A percentile compares a stretch with the other conserved stretches of the same genome.
These are phyloP conservation scores for Dothideomycetes sp. DNA, from an alignment of 2,329 filamentous ascomycete species.

Conservation along the genomic window DNA sequence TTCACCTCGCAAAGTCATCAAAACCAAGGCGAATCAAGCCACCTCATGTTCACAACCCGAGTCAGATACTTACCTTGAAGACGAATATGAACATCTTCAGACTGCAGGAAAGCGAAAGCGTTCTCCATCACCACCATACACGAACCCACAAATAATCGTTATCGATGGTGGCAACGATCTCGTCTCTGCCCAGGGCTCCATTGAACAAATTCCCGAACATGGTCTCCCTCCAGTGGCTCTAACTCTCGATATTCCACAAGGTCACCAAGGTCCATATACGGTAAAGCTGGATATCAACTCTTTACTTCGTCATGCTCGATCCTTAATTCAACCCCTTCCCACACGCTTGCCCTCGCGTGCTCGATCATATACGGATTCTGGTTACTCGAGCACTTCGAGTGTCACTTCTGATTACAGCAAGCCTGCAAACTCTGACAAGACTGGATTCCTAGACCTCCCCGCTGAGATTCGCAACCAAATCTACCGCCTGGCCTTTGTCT, in stretches of 20 bases:
- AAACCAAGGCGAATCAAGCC: neutral
- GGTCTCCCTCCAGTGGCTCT: slow-evolving; percentile 27
- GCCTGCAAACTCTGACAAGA: neutral
- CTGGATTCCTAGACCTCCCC: slow-evolving; percentile 31
- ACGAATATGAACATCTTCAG: slow-evolving; percentile 22
- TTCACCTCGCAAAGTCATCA: slow-evolving; percentile 1
- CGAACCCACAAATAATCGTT: slow-evolving; percentile 24
- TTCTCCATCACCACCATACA: slow-evolving; percentile 20
- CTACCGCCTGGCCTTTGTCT: slow-evolving; percentile 36
- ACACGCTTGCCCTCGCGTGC: neutral
- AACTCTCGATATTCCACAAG: slow-evolving; percentile 38
- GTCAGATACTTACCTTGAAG: slow-evolving; percentile 25
- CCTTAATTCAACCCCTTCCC: neutral
- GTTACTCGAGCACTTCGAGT: slow-evolving; percentile 8
- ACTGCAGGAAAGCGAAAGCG: slow-evolving; percentile 24
- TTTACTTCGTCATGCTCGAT: slow-evolving; percentile 3
- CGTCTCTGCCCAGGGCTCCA: slow-evolving; percentile 23
- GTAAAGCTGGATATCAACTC: slow-evolving; percentile 31
- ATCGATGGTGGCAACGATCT: slow-evolving; percentile 25
- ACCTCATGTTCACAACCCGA: slow-evolving; percentile 14
- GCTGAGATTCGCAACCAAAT: slow-evolving; percentile 40
- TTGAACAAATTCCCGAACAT: slow-evolving; percentile 17
- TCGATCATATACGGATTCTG: slow-evolving; percentile 2
- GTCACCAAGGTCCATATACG: slow-evolving; percentile 37
- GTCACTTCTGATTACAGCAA: slow-evolving; percentile 7